A percentile compares a stretch with the other conserved stretches of the same genome.
Evolutionary conservation across 2,329 filamentous ascomycete species (phyloP).

Genomic region (Cercospora sp.): DNA sequence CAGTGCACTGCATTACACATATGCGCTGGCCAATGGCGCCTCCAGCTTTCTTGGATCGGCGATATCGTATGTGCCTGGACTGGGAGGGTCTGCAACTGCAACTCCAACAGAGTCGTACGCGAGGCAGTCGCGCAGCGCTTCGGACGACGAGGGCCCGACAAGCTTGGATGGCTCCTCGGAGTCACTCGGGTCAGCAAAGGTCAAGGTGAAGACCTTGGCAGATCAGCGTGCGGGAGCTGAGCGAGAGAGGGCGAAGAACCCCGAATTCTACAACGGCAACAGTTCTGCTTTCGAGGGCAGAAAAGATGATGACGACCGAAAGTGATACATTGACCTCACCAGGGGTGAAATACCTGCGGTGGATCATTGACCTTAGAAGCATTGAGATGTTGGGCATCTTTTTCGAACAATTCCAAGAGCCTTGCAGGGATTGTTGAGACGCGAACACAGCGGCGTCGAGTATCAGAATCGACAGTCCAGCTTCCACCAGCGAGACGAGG

Average conservation of each 20-base stretch:
- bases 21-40: slow-evolving; percentile 22
- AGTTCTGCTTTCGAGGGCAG: slow-evolving; percentile 61
- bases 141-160: slow-evolving; percentile 17
- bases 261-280: slow-evolving; percentile 88
- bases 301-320: slow-evolving; percentile 56
- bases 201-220: slow-evolving; percentile 49
- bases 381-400: not conserved
- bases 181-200: slow-evolving; percentile 29
- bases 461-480: not conserved
- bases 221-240: slow-evolving; percentile 44
- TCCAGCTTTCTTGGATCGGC: slow-evolving; percentile 26
- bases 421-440: not conserved
- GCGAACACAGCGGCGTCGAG: not conserved
- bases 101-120: not conserved
- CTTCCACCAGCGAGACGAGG: not conserved
- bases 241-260: slow-evolving; percentile 47
- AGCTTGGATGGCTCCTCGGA: slow-evolving; percentile 26
- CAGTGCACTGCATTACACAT: slow-evolving; percentile 27
- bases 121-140: not conserved
- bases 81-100: slow-evolving; percentile 23
- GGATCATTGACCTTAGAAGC: not conserved
- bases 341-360: not conserved
- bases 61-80: slow-evolving; percentile 26
- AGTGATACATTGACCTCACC: not conserved
- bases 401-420: not conserved